Conservation (phyloP, 208 protist species). For the Wallacemonas rigidus region DNA sequence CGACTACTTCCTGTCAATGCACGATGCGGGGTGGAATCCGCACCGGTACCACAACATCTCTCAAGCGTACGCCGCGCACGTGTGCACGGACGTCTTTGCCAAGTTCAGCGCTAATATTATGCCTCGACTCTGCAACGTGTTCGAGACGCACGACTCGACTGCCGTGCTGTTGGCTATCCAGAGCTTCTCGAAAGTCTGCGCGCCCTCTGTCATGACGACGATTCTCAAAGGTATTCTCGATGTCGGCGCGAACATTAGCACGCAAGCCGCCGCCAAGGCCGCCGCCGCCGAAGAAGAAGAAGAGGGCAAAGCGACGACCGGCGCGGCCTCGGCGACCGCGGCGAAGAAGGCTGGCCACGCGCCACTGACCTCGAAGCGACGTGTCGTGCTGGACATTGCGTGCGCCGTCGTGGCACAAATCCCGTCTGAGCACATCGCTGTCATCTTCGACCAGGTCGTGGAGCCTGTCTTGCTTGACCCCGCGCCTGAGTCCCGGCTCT, state of each 20-base stretch:
- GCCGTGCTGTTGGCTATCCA: slow-evolving; percentile 82
- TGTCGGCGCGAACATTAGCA: slow-evolving; percentile 67
- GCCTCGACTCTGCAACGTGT: slow-evolving; percentile 87
- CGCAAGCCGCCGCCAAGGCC: slow-evolving; percentile 21
- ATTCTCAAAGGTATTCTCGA: slow-evolving; percentile 83
- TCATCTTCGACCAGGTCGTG: slow-evolving; percentile 74
- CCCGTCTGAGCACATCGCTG: slow-evolving; percentile 51
- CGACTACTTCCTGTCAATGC: slow-evolving; percentile 62
- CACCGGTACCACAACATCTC: slow-evolving; percentile 86
- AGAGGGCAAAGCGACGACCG: neutral
- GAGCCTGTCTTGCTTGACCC: slow-evolving; percentile 85
- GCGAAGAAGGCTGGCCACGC: slow-evolving; percentile 37
- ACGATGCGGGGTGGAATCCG: slow-evolving; percentile 74
- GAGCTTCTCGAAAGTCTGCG: slow-evolving; percentile 85
- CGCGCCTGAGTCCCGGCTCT: slow-evolving; percentile 67
- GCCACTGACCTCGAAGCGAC: slow-evolving; percentile 72
- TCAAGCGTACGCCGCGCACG: slow-evolving; percentile 48
- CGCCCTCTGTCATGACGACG: slow-evolving; percentile 74
- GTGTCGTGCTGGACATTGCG: slow-evolving; percentile 85
- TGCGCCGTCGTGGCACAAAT: slow-evolving; percentile 80
- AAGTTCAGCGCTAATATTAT: slow-evolving; percentile 90
- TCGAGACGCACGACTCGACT: slow-evolving; percentile 76
- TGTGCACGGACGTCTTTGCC: slow-evolving; percentile 74
- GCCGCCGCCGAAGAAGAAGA: slow-evolving; percentile 11
- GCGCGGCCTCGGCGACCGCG: neutral